These are phyloP conservation scores for Metschnikowia anglica DNA, from an alignment of 805 yeast species.

Conservation along the genomic window DNA sequence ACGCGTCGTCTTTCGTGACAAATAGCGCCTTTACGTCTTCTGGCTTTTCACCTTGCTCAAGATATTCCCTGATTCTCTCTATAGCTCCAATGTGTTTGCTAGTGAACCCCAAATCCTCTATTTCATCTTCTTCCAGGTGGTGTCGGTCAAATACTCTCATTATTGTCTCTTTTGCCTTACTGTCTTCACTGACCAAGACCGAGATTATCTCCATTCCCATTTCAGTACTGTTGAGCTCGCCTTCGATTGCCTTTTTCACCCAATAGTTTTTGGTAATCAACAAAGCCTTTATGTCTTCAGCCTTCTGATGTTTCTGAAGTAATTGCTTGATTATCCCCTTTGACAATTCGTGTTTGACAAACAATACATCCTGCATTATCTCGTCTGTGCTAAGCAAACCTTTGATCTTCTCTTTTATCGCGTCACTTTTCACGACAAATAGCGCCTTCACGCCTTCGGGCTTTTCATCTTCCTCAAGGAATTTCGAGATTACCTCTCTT, in stretches of 20 bases:
- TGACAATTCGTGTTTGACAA: neutral
- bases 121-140: neutral
- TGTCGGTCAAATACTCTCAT: neutral
- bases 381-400: neutral
- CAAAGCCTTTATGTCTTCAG: neutral
- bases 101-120: neutral
- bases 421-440: slow-evolving; percentile 1
- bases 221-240: no score
- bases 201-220: no score
- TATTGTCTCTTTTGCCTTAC: neutral
- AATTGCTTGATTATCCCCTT: neutral
- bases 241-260: no score
- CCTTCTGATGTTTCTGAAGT: neutral
- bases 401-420: neutral
- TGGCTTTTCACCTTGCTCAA: no score
- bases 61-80: no score
- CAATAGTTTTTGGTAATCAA: no score
- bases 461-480: neutral
- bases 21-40: no score
- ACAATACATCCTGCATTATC: neutral
- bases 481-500: neutral
- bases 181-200: neutral
- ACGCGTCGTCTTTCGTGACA: no score
- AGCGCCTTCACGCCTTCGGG: slow-evolving; percentile 1
- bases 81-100: no score